Evolutionary conservation across 148 eudicot genomes (phyloP), one percentile per base, ranked within the genome.

Genomic region (Rhododendron henanense): DNA sequence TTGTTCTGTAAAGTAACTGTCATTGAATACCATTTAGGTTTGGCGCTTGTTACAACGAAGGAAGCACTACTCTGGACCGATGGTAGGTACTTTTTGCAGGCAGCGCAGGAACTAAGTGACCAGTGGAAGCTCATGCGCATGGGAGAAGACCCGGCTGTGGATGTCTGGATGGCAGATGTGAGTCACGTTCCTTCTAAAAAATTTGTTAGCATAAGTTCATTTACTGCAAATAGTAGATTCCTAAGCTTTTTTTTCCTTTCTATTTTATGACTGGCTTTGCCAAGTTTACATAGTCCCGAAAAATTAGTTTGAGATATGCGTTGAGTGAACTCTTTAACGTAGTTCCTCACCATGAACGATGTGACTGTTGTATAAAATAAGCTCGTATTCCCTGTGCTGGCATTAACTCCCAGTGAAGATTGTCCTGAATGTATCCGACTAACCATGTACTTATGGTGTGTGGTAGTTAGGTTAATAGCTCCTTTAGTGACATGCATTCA

Each of bases 61-160:
- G 95, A 93, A 88, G 99, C 99, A 83, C 89, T 92, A 79, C 92
- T 97, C 78, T 97, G 98, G 99, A 96, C 99, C 13, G 99, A 97
- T 88, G 98, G 98, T 51, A 91, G 98, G 90, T 97, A 97, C 90
- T 95, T 95, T 85, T 86, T 97, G 90, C 99, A 97, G 90, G 99
- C 99, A 79, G 88, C 87, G 63, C 89, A 91, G 82, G 86, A 96
- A 82, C 92, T 96, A 78, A 90, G 91, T 86, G 86, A 91, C 79
- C 89, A 92, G 76, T 95, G 99, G 99, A 93, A 88, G 93, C 98
- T 97, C 86, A 97, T 97, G 99, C 98, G 99, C 50, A 89, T 93
- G 75, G 97, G 94, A 81, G 98, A 95, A 89, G 99, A 96, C 86
- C 98, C 96, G 73, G 84, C 90, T 33, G 93, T 95, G 51, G 99